Evolutionary conservation across 2,329 filamentous ascomycete genomes (phyloP), one percentile per base, ranked within the genome.

Genomic region (Beauveria sp.): DNA sequence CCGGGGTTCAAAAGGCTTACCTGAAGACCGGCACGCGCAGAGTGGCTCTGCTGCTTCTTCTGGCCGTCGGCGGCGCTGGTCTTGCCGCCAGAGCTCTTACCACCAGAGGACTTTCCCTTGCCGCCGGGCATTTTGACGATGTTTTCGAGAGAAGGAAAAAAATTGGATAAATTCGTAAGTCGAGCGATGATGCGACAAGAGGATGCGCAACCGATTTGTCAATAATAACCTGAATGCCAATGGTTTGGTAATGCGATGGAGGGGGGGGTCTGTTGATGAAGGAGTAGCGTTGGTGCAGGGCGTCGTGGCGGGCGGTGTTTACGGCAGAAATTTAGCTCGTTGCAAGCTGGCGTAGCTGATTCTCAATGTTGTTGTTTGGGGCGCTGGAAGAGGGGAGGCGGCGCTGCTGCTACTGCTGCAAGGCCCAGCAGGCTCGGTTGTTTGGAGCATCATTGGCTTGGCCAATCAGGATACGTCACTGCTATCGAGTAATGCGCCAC

Each of bases 21-120:
- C 89, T 97, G 92, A 69, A 97, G 84, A 74, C 92, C 92, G 75
- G 92, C 92, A 77, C 94, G 92, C 72, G 91, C 91, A 70, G 92
- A 96, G 82, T 96, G 92, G 80, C 94, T 96, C 80, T 96, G 90
- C 73, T 90, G 88, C 82, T 96, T 96, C 80, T 90, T 90, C 74
- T 86, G 79, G 60, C 83, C 84, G 6, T 59, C 57, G 67, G 87
- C 87, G 70, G 72, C 78, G 63, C 79, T 79, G 55, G 80, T 82
- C 82, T 94, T 94, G 69, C 90, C 90, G 70, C 90, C 90, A 62
- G 89, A 83, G 74, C 79, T 92, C 86, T 96, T 96, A 73, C 92
- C 92, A 70, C 92, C 92, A 69, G 88, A 85, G 66, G 87, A 91
- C 82, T 92, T 96, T 84, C 92, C 92, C 84, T 97, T 97, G 80